These are phyloP conservation scores for Pseudogymnoascus sp. DNA, from an alignment of 2,329 filamentous ascomycete species.

Conservation along the genomic window DNA sequence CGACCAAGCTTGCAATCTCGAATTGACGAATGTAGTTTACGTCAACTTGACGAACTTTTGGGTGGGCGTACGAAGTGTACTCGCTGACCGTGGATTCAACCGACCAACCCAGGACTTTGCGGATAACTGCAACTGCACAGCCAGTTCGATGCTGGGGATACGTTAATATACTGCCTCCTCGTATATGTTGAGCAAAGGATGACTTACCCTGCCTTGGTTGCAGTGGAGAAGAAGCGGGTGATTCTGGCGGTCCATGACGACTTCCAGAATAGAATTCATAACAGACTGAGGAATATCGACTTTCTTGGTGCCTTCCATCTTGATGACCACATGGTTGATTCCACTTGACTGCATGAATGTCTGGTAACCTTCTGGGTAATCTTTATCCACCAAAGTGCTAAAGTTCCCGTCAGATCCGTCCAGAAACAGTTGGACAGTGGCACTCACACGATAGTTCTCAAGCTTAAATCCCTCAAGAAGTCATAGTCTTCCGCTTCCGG, in stretches of 20 bases:
- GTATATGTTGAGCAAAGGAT: not conserved
- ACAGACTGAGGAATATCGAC: constrained; percentile 58
- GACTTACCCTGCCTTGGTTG: constrained; percentile 73
- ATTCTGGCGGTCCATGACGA: constrained; percentile 66
- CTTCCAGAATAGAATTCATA: constrained; percentile 64
- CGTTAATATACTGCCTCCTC: constrained; percentile 15
- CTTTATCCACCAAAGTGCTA: constrained; percentile 59
- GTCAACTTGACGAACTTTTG: constrained; percentile 55
- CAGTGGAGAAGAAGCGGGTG: constrained; percentile 84
- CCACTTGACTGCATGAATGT: constrained; percentile 59
- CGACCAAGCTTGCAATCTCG: constrained; percentile 34
- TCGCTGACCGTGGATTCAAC: constrained; percentile 59
- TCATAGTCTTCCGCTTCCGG: constrained; percentile 64
- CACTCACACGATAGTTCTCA: constrained; percentile 74
- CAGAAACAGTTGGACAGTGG: not conserved
- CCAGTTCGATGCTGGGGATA: constrained; percentile 69
- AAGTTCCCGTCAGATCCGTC: constrained; percentile 12
- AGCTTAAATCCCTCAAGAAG: constrained; percentile 59
- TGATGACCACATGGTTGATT: constrained; percentile 68
- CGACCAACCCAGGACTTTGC: constrained; percentile 66
- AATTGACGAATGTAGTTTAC: constrained; percentile 52
- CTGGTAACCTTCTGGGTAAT: constrained; percentile 46
- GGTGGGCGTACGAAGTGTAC: constrained; percentile 60
- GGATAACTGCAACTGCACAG: constrained; percentile 75
- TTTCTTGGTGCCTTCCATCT: constrained; percentile 86